Conservation (phyloP, 805 yeast species). For the Metschnikowia kunwiensis region DNA sequence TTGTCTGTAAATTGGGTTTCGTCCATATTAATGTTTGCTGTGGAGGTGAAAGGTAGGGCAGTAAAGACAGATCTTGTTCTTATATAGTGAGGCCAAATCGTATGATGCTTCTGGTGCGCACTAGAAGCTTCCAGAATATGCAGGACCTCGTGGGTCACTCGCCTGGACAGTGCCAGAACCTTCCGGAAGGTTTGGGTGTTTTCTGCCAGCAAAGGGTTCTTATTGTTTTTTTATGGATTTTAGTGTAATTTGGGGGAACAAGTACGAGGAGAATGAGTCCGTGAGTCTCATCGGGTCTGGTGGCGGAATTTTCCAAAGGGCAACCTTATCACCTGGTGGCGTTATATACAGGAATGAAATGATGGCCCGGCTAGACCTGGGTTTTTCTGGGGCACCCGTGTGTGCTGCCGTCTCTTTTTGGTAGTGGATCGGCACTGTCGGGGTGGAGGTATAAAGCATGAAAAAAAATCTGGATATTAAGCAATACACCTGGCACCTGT, state of each 20-base stretch:
- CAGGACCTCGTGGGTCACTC: conserved; percentile 2
- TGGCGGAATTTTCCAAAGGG: not conserved
- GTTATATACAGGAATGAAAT: no score
- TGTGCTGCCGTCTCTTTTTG: no score
- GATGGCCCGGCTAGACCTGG: no score
- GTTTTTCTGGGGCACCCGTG: no score
- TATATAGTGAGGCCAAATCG: conserved; percentile 2
- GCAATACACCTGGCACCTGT: no score
- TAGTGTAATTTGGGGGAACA: not conserved
- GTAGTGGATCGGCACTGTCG: no score
- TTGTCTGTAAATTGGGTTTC: conserved; percentile 88
- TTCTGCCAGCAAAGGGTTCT: no score
- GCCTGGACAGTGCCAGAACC: not conserved
- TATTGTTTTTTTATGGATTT: no score
- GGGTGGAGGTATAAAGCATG: no score
- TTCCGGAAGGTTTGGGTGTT: conserved; percentile 1
- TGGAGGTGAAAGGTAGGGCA: not conserved
- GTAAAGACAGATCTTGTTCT: not conserved
- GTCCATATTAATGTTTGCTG: conserved; percentile 37
- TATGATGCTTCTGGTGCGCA: conserved; percentile 4
- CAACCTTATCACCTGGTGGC: no score
- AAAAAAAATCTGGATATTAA: no score
- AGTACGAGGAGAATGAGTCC: not conserved
- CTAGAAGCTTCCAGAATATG: conserved; percentile 19
- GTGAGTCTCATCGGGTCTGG: not conserved